A percentile compares a stretch with the other conserved stretches of the same genome.
These are phyloP conservation scores for Carex myosuroides DNA, from an alignment of 176 grass and related monocot genomes.

Conservation along the genomic window DNA sequence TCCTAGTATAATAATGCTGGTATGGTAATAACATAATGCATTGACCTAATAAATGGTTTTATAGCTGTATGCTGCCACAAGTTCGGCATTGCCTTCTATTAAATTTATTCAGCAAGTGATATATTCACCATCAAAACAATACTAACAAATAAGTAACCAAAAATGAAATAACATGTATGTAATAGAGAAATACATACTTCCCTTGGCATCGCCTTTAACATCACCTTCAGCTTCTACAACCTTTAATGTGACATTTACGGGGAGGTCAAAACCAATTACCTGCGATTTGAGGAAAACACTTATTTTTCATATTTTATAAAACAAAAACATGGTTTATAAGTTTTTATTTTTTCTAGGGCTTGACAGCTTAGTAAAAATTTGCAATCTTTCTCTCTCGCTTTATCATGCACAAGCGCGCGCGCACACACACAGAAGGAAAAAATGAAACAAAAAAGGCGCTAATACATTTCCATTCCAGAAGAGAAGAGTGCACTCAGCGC, in stretches of 20 bases:
- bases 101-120: not conserved
- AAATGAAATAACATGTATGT: conserved; percentile 14
- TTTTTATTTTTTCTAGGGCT: not conserved
- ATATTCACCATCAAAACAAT: not conserved
- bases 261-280: conserved; percentile 92
- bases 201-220: conserved; percentile 67
- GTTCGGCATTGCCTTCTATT: not conserved
- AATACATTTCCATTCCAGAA: conserved; percentile 94
- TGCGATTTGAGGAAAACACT: conserved; percentile 22
- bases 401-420: not conserved
- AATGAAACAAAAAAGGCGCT: not conserved
- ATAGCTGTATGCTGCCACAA: not conserved
- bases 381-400: not conserved
- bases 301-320: conserved; percentile 13
- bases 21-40: not conserved
- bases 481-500: conserved; percentile 74
- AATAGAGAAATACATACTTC: conserved; percentile 14
- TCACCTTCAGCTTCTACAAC: conserved; percentile 68
- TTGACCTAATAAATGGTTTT: not conserved
- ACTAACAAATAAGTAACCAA: conserved; percentile 4
- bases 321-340: not conserved
- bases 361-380: not conserved
- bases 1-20: not conserved
- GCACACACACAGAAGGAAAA: not conserved
- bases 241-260: conserved; percentile 65